A percentile compares a stretch with the other conserved stretches of the same genome.
phyloP scores from a whole-genome alignment of 495 filamentous ascomycete species.

The Staphylotrichum longicolle region DNA sequence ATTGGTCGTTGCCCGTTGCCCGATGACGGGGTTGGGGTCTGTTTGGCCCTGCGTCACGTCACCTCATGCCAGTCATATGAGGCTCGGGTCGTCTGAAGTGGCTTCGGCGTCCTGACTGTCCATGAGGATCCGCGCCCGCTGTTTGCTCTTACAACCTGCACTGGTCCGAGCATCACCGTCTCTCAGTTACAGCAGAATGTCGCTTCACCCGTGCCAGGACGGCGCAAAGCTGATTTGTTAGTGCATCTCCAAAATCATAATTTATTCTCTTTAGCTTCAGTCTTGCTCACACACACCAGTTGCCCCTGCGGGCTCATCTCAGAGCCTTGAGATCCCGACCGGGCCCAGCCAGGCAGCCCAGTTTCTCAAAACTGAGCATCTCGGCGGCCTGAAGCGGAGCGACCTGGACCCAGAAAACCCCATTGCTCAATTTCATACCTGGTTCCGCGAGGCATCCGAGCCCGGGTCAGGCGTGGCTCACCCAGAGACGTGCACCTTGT shows the following conservation, averaged over 20 bases:
- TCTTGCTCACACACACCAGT: slow-evolving; percentile 25
- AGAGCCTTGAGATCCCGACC: slow-evolving; percentile 15
- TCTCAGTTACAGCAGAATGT: slow-evolving; percentile 38
- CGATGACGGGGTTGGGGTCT: neutral
- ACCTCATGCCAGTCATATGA: no score
- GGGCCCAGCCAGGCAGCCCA: slow-evolving; percentile 57
- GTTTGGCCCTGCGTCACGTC: no score
- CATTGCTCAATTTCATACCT: slow-evolving; percentile 77
- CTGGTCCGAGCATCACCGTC: slow-evolving; percentile 4
- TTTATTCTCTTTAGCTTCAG: no score
- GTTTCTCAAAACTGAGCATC: slow-evolving; percentile 49
- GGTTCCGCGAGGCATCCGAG: slow-evolving; percentile 72
- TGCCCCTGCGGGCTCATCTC: slow-evolving; percentile 37
- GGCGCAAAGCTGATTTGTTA: slow-evolving; percentile 52
- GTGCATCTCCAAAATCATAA: slow-evolving; percentile 17
- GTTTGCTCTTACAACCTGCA: slow-evolving; percentile 14
- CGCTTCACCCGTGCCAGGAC: slow-evolving; percentile 45
- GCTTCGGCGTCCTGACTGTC: neutral
- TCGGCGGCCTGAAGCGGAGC: slow-evolving; percentile 48
- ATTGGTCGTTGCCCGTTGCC: no score
- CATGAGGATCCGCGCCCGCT: slow-evolving; percentile 12
- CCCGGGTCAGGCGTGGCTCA: slow-evolving; percentile 56
- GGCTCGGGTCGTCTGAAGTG: neutral
- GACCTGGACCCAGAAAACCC: slow-evolving; percentile 58
- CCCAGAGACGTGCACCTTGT: slow-evolving; percentile 73